A percentile compares a stretch with the other conserved stretches of the same genome.
phyloP scores from a whole-genome alignment of 83 land plant species.

The Isoetes engelmannii region DNA sequence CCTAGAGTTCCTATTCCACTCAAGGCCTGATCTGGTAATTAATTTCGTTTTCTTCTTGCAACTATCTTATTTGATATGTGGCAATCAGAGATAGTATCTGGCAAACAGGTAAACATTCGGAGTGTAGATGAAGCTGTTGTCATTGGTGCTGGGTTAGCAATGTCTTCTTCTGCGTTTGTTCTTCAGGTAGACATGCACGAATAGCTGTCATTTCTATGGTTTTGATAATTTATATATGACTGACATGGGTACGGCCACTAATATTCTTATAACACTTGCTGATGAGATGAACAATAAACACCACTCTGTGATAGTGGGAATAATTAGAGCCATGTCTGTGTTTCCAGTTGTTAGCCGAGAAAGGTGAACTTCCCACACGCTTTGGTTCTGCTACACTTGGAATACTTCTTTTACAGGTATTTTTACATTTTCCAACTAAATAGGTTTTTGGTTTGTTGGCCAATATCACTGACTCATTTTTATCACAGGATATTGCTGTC shows the following conservation, averaged over 20 bases:
- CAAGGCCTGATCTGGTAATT: conserved; percentile 86
- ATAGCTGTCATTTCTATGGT: too few relatives aligned
- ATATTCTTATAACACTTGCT: too few relatives aligned
- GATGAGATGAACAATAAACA: too few relatives aligned
- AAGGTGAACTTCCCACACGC: conserved; percentile 76
- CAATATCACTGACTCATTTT: conserved; percentile 9
- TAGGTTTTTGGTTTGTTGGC: conserved; percentile 4
- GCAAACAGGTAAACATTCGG: conserved; percentile 67
- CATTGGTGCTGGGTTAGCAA: conserved; percentile 93
- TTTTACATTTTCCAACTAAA: not conserved
- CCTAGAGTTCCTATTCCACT: conserved; percentile 76
- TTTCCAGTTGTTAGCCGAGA: conserved; percentile 44
- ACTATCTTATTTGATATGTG: conserved; percentile 19
- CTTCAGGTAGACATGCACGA: conserved; percentile 53
- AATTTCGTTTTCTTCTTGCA: not conserved
- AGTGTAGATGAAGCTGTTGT: conserved; percentile 92
- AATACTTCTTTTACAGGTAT: conserved; percentile 84
- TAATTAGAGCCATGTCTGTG: too few relatives aligned
- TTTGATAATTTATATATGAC: too few relatives aligned
- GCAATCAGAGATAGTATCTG: not conserved
- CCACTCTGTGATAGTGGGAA: too few relatives aligned
- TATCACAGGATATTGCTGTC: conserved; percentile 87
- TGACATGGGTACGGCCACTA: too few relatives aligned
- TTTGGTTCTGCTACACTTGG: conserved; percentile 87
- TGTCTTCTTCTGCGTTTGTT: conserved; percentile 98